Evolutionary conservation across 352 stramenopile species (phyloP).

Genomic region (Pythium brassicae): DNA sequence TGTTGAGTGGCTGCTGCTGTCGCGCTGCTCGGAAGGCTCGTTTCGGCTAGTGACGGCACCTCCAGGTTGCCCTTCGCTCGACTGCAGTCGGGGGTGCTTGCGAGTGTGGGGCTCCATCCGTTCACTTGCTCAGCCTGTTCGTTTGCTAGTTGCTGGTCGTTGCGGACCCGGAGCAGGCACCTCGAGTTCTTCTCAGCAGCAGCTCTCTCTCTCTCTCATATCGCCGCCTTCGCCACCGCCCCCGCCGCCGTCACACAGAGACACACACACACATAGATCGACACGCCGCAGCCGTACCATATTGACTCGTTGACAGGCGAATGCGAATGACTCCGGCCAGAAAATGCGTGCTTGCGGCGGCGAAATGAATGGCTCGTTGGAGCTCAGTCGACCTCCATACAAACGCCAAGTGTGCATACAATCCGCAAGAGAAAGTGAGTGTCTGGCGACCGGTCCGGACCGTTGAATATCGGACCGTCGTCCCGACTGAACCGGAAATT

Average conservation of each 20-base stretch:
- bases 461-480: background rate
- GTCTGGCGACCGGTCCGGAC: background rate
- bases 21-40: no score
- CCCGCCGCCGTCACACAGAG: background rate
- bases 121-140: no score
- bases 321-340: constrained; percentile 63
- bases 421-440: constrained; percentile 14
- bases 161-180: no score
- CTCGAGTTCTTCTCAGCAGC: no score
- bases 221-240: background rate
- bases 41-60: no score
- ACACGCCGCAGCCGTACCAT: constrained; percentile 56
- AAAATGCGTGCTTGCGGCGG: constrained; percentile 22
- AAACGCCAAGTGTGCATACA: constrained; percentile 50
- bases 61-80: no score
- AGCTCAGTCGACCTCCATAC: constrained; percentile 35
- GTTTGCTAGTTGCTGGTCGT: no score
- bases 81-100: no score
- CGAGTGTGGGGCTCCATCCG: no score
- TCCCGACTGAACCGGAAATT: background rate
- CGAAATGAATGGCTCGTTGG: constrained; percentile 86
- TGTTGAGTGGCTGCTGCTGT: background rate
- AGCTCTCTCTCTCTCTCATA: no score
- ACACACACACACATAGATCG: constrained; percentile 3
- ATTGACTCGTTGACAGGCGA: constrained; percentile 88